These are phyloP conservation scores for Cyclostephanos tholiformis DNA, from an alignment of 108 stramenopile genomes.

Conservation along the genomic window DNA sequence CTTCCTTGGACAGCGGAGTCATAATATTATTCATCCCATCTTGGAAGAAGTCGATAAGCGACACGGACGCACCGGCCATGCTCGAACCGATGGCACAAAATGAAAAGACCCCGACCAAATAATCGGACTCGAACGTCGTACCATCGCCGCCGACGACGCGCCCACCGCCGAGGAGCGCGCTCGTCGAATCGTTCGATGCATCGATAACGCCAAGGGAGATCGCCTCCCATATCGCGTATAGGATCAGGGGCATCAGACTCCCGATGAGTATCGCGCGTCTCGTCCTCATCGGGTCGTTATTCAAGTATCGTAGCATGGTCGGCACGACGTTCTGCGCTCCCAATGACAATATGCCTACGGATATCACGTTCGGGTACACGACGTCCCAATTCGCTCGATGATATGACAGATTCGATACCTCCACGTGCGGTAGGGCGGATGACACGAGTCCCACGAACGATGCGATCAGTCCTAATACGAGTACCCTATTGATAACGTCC, in stretches of 20 bases:
- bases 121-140: slow-evolving; percentile 27
- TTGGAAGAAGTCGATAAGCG: slow-evolving; percentile 52
- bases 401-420: slow-evolving; percentile 25
- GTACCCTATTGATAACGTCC: slow-evolving; percentile 41
- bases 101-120: slow-evolving; percentile 48
- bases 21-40: slow-evolving; percentile 22
- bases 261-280: slow-evolving; percentile 46
- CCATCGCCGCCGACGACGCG: slow-evolving; percentile 27
- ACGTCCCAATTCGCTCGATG: slow-evolving; percentile 31
- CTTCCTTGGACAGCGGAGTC: neutral
- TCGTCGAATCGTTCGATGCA: slow-evolving; percentile 12
- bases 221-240: slow-evolving; percentile 49
- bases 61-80: slow-evolving; percentile 57
- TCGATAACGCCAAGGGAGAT: slow-evolving; percentile 49
- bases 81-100: slow-evolving; percentile 54
- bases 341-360: slow-evolving; percentile 53
- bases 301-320: slow-evolving; percentile 46
- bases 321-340: slow-evolving; percentile 57
- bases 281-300: slow-evolving; percentile 35
- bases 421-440: slow-evolving; percentile 20
- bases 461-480: slow-evolving; percentile 41
- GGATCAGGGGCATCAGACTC: slow-evolving; percentile 33
- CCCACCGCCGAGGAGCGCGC: slow-evolving; percentile 21
- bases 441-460: slow-evolving; percentile 41
- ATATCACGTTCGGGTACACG: slow-evolving; percentile 45